Base-by-base conservation (phyloP, 306 rosid species). In the Pterocarpus macrocarpus region DNA sequence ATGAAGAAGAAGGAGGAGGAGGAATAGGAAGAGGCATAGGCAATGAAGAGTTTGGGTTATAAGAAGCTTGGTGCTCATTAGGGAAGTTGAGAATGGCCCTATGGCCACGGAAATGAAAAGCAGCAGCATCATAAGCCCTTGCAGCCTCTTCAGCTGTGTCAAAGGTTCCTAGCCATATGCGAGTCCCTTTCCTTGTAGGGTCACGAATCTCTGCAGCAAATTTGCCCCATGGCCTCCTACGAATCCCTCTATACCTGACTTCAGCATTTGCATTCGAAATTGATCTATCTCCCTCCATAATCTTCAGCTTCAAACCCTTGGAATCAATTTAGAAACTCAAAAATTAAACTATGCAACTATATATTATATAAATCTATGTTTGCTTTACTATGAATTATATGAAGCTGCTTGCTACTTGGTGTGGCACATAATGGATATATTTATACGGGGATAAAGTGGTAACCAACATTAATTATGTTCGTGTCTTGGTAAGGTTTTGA, bases 181-280 rank as follows among this genome's bases (percentile, higher is more conserved):
- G 87, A 8, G 94, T 92, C 8, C 98, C 97, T 45, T 91, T 95
- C 43, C 97, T 83, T 8, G 95, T 85, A 0, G 97, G 97, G 57
- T 95, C 98, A n/a, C 98, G 94, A 69, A 92, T 95, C 75, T 95
- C 98, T 0, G 98, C 98, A 0, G 97, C 98, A 61, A 82, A 92
- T 77, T 95, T 95, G 0, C 97, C 99, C 99, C 97, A 95, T 4
- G 97, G 99, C 71, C 99, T 85, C 64, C 92, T 76, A 3, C 99
- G 80, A 36, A 95, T 93, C 30, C 99, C 99, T 76, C 97, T 76
- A 65, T 91, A 95, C 22, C 86, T 80, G 43, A 28, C 66, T 61
- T 86, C 93, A 9, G 2, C 47, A 35, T 78, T 73, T 68, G 38
- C 69, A 56, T 59, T 79, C 12, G 66, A 65, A 45, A 3, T 61